phyloP scores from a whole-genome alignment of 768 basidiomycete genomes.

The Melanogaster broomeanus region DNA sequence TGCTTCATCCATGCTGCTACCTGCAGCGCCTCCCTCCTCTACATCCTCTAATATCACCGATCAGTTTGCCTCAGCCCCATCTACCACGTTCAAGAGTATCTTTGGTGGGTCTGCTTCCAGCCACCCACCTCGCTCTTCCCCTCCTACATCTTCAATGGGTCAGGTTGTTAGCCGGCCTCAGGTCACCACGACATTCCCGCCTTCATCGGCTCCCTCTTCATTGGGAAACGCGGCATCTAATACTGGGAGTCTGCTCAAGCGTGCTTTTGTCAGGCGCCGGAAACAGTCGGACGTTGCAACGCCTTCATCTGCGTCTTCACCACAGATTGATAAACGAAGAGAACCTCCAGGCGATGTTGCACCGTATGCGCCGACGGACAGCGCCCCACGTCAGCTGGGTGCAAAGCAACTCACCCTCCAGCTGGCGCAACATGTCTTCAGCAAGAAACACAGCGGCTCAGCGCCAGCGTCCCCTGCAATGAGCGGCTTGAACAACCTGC shows the following conservation, averaged over 20 bases:
- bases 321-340: slow-evolving; percentile 22
- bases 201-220: slow-evolving; percentile 29
- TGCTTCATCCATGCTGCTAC: slow-evolving; percentile 42
- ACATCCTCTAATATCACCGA: slow-evolving; percentile 44
- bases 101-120: slow-evolving; percentile 27
- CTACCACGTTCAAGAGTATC: slow-evolving; percentile 36
- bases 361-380: slow-evolving; percentile 7
- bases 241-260: slow-evolving; percentile 30
- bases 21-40: slow-evolving; percentile 36
- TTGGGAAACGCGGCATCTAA: slow-evolving; percentile 18
- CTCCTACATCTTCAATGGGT: slow-evolving; percentile 32
- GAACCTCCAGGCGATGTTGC: slow-evolving; percentile 21
- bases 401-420: slow-evolving; percentile 40
- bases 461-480: slow-evolving; percentile 34
- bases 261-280: slow-evolving; percentile 34
- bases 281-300: slow-evolving; percentile 30
- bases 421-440: slow-evolving; percentile 51
- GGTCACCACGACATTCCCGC: slow-evolving; percentile 19
- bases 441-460: slow-evolving; percentile 33
- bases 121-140: slow-evolving; percentile 25
- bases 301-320: slow-evolving; percentile 16
- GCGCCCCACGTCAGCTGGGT: slow-evolving; percentile 24
- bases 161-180: slow-evolving; percentile 37
- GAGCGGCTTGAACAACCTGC: slow-evolving; percentile 30
- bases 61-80: slow-evolving; percentile 39